A percentile compares a stretch with the other conserved stretches of the same genome.
These are phyloP conservation scores for Aspergillus quadrilineatus DNA, from an alignment of 2,329 filamentous ascomycete species.

Conservation along the genomic window DNA sequence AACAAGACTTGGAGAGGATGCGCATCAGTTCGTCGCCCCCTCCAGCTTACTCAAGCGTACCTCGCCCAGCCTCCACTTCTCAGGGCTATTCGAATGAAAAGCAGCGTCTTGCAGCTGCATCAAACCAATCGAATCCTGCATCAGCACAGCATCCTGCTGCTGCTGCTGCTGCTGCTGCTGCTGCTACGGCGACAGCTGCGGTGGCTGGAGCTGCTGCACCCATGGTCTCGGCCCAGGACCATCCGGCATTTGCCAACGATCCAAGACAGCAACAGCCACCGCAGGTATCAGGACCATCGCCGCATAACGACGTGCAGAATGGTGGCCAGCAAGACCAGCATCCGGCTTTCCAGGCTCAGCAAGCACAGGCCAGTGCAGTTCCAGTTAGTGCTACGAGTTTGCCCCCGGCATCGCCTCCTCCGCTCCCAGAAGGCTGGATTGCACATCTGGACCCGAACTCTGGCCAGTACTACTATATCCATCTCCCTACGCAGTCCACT, in stretches of 20 bases:
- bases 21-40: slow-evolving; percentile 79
- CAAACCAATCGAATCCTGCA: slow-evolving; percentile 15
- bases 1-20: slow-evolving; percentile 82
- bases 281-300: slow-evolving; percentile 25
- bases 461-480: slow-evolving; percentile 98
- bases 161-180: background rate
- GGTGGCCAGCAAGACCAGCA: slow-evolving; percentile 7
- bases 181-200: background rate
- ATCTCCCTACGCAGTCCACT: slow-evolving; percentile 88
- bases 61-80: slow-evolving; percentile 45
- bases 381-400: slow-evolving; percentile 45
- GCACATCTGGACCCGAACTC: slow-evolving; percentile 93
- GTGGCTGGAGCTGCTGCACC: slow-evolving; percentile 24
- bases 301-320: slow-evolving; percentile 37
- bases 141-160: slow-evolving; percentile 27
- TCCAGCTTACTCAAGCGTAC: slow-evolving; percentile 87
- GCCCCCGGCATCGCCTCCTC: slow-evolving; percentile 80
- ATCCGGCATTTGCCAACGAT: slow-evolving; percentile 91
- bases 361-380: slow-evolving; percentile 29
- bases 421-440: slow-evolving; percentile 96
- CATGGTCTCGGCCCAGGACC: slow-evolving; percentile 52
- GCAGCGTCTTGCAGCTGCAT: slow-evolving; percentile 49
- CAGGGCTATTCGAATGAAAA: slow-evolving; percentile 77
- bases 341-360: slow-evolving; percentile 36
- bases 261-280: slow-evolving; percentile 49